These are phyloP conservation scores for Tetraselmis chui DNA, from an alignment of 139 green algal genomes.

Conservation along the genomic window DNA sequence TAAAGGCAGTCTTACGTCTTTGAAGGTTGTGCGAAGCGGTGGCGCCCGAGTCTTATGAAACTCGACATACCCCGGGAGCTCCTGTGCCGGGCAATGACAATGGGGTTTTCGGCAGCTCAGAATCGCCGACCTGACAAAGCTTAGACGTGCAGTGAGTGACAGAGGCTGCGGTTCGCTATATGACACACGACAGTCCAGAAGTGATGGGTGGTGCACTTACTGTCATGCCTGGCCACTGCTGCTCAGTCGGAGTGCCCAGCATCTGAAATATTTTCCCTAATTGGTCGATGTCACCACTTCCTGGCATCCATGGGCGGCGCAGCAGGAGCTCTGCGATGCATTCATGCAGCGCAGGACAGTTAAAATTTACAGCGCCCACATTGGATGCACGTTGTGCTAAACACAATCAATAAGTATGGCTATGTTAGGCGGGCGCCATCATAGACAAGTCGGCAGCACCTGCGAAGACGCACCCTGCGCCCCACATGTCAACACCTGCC, in stretches of 20 bases:
- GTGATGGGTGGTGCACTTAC: background rate
- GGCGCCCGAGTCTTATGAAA: slow-evolving; percentile 40
- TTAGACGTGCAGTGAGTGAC: too few species aligned
- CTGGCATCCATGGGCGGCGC: slow-evolving; percentile 68
- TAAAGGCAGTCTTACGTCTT: background rate
- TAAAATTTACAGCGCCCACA: too few species aligned
- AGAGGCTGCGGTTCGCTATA: too few species aligned
- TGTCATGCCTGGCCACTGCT: slow-evolving; percentile 54
- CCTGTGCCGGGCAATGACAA: background rate
- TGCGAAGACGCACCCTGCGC: slow-evolving; percentile 77
- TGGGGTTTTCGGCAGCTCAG: too few species aligned
- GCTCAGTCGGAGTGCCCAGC: slow-evolving; percentile 62
- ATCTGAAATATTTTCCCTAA: slow-evolving; percentile 72
- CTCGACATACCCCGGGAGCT: slow-evolving; percentile 52
- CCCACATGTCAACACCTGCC: slow-evolving; percentile 80
- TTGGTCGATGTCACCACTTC: slow-evolving; percentile 71
- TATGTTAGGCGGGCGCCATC: too few species aligned
- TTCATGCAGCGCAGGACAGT: too few species aligned
- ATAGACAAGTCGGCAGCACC: slow-evolving; percentile 28
- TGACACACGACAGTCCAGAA: too few species aligned
- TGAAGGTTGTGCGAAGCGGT: slow-evolving; percentile 46
- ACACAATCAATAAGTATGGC: too few species aligned
- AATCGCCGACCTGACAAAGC: too few species aligned
- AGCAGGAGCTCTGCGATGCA: slow-evolving; percentile 67
- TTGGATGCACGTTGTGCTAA: too few species aligned